Base-by-base conservation (phyloP, 208 protist genomes). In the Trypanosoma theileri region DNA sequence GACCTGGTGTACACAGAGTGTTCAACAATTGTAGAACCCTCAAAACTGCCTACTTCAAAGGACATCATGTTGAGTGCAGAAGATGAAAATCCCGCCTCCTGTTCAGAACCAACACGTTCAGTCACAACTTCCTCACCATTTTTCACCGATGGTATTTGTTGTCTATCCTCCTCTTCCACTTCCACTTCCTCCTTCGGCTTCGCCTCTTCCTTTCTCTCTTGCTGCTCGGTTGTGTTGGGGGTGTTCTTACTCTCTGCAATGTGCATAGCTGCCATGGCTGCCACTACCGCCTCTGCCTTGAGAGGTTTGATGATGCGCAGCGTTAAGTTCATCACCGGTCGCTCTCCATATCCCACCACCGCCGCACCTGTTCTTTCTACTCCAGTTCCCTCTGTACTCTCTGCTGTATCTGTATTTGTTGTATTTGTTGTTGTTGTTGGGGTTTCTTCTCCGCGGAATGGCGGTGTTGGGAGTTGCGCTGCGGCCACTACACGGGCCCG, bases 401-500 rank as follows among this genome's bases (percentile, higher is more conserved):
- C 28, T 35, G 28, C 28, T 35, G 1, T 6, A 8, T 11, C 44
- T 9, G 3, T 48, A 3, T 11, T 48, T 11, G 10, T 48, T n/a
- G 10, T 48, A 48, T 11, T 48, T 48, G 11, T 48, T 48, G 11
- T 48, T 48, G 11, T 48, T 48, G 11, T 14, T 48, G 16, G 10
- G 10, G 10, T 48, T n/a, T 48, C 13, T 3, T 75, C 80, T 19
- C 59, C 71, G 14, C 59, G 58, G 24, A 80, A 73, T 0, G 71
- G 76, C n/a, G 76, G 73, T 17, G 80, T 78, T 17, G 67, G 59
- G 9, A 81, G 69, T 42, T 53, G 35, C 65, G 73, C 50, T 26
- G 59, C 6, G 0, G 41, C 19, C 0, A 73, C 71, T 13, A 75
- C 64, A 9, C 12, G 2, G 46, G 66, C 66, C 17, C 66, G 42